Evolutionary conservation across 2,329 filamentous ascomycete species (phyloP).

Genomic region (Fusarium sp.): DNA sequence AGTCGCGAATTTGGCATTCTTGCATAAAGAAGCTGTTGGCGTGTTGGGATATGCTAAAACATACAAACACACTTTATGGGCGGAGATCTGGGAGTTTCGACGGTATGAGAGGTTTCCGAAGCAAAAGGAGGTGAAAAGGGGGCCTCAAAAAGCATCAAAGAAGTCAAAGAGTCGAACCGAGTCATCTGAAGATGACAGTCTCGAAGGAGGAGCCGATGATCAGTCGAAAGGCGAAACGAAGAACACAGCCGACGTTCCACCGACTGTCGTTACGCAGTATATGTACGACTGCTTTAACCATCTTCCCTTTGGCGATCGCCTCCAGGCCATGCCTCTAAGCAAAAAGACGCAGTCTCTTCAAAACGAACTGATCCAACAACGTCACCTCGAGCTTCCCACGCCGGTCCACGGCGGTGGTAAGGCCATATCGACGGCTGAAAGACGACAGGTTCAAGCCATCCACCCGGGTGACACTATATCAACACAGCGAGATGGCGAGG

Average conservation of each 20-base stretch:
- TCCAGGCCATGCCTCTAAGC: conserved; percentile 54
- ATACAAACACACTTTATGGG: conserved; percentile 62
- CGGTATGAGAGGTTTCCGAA: conserved; percentile 47
- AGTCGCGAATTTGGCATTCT: conserved; percentile 68
- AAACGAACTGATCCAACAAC: conserved; percentile 43
- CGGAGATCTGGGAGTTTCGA: conserved; percentile 57
- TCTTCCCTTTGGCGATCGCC: conserved; percentile 66
- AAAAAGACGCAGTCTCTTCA: conserved; percentile 45
- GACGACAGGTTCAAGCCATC: conserved; percentile 50
- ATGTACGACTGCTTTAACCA: conserved; percentile 72
- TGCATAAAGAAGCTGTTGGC: conserved; percentile 72
- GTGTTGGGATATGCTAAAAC: conserved; percentile 52
- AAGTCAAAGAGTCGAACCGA: background rate
- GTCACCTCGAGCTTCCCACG: conserved; percentile 45
- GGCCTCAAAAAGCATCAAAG: background rate
- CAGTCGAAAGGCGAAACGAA: conserved; percentile 11
- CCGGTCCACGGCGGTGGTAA: conserved; percentile 40
- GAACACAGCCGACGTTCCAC: conserved; percentile 19
- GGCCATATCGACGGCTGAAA: conserved; percentile 28
- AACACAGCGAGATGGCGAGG: conserved; percentile 57
- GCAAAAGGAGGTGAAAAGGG: background rate
- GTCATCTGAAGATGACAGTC: conserved; percentile 1
- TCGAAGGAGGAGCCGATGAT: background rate
- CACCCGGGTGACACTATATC: conserved; percentile 62
- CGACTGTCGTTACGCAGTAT: conserved; percentile 77